phyloP scores from a whole-genome alignment of 352 stramenopile species.

The Globisporangium middletonii region DNA sequence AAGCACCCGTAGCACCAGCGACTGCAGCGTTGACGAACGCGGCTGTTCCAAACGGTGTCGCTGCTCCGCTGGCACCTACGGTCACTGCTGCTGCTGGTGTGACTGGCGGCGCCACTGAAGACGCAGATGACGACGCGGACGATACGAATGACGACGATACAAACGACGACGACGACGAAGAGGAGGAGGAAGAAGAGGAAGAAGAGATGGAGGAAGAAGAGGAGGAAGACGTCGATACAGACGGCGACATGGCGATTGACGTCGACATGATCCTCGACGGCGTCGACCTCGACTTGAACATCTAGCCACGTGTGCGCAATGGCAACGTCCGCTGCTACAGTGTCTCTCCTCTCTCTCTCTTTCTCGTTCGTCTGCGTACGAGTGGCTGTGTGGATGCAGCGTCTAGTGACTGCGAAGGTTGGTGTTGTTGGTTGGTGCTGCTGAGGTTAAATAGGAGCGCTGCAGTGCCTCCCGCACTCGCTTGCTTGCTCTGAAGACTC shows the following conservation, averaged over 20 bases:
- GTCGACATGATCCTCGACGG: constrained; percentile 20
- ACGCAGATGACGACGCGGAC: constrained; percentile 18
- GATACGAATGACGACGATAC: constrained; percentile 19
- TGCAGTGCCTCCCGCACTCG: background rate
- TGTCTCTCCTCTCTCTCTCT: background rate
- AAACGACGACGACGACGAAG: constrained; percentile 46
- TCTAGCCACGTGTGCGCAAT: constrained; percentile 3
- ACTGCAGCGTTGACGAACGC: background rate
- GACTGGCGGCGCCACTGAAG: background rate
- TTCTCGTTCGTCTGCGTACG: no score
- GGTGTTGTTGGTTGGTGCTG: no score
- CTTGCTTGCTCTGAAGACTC: no score
- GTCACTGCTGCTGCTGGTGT: background rate
- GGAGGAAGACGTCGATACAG: constrained; percentile 25
- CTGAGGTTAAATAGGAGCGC: no score
- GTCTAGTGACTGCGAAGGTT: no score
- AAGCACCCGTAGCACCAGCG: no score
- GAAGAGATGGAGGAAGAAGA: constrained; percentile 15
- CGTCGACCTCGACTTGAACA: constrained; percentile 23
- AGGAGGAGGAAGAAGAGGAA: constrained; percentile 40
- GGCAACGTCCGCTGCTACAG: background rate
- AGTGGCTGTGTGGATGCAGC: no score
- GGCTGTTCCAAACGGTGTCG: background rate
- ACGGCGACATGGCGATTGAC: constrained; percentile 14
- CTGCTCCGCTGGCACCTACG: background rate